Base-by-base conservation (phyloP, 1,139 yeast genomes). In the Scheffersomyces insectosa region DNA sequence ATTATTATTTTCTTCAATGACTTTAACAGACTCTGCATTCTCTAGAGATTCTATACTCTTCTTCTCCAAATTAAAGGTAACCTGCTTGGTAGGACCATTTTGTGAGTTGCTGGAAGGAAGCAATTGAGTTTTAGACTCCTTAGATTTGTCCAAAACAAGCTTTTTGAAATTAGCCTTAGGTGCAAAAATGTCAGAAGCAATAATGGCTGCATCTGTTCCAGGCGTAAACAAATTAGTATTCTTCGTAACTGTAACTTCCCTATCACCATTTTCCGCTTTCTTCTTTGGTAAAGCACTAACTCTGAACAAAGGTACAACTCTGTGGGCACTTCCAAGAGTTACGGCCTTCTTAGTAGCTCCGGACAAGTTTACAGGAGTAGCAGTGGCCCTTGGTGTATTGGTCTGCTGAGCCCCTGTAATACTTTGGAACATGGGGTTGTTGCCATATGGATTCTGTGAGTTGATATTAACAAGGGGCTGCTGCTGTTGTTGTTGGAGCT, bases 371-470 rank as follows among this genome's bases (percentile, higher is more conserved):
- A 82, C 64, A 10, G 83, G 78, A 28, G 79, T 77, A 2, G 82
- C 82, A 27, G 80, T 62, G 33, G 90, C 88, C 14, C 40, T 41
- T 13, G 45, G 42, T 11, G 43, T 41, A n/a, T 40, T 37, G 28
- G 38, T 44, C 33, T 44, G 55, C 14, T 50, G 57, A 20, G 54
- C 44, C 2, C 62, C 65, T 12, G 70, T 66, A 28, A 74, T 67
- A 44, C 75, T 67, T 55, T 73, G 72, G 65, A 80, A 85, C 41
- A 83, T 68, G 4, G 88, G 88, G 58, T 83, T 84, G 49, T 74
- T 74, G 3, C 93, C 91, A 60, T 84, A 86, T 35, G 95, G 93
- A 59, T 86, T 86, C 48, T 77, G 83, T 35, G 77, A 73, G 43
- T 74, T 71, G 29, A 82, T 69, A 32, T 78, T 80, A 34, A 70